Conservation (phyloP, 306 rosid species). For the Chamaecrista fasciculata region DNA sequence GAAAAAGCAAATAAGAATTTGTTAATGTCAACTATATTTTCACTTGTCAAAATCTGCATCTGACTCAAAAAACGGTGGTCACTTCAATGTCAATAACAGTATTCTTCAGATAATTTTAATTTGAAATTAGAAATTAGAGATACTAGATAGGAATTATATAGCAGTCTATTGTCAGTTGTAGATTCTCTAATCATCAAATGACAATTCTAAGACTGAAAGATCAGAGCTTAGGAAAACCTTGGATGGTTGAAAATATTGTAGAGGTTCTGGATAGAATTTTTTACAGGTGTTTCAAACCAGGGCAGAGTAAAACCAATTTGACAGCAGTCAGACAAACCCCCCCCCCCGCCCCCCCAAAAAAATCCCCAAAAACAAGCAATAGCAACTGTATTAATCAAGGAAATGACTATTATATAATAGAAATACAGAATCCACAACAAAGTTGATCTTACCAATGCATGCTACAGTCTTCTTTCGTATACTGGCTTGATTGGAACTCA, state of each 20-base stretch:
- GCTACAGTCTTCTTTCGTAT: constrained; percentile 67
- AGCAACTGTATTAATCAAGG: neutral
- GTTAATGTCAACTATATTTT: neutral
- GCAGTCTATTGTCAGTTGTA: neutral
- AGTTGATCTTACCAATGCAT: constrained; percentile 51
- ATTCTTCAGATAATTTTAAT: constrained; percentile 18
- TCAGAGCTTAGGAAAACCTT: neutral
- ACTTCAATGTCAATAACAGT: neutral
- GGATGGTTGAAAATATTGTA: neutral
- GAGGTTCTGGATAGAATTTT: neutral
- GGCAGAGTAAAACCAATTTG: neutral
- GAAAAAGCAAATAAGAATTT: neutral
- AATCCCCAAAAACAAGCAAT: neutral
- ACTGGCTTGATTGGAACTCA: constrained; percentile 70
- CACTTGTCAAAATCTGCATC: neutral
- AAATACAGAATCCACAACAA: neutral
- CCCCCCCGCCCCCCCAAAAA: too few species aligned
- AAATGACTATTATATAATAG: neutral
- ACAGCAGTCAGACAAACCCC: too few species aligned
- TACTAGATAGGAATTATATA: too few species aligned
- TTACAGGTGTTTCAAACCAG: neutral
- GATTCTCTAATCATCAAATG: constrained; percentile 5
- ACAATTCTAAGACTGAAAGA: too few species aligned
- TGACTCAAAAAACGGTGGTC: neutral
- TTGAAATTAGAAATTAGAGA: neutral